A percentile compares a stretch with the other conserved stretches of the same genome.
These are phyloP conservation scores for Beauveria scarabaeidicola DNA, from an alignment of 2,329 filamentous ascomycete genomes.

Conservation along the genomic window DNA sequence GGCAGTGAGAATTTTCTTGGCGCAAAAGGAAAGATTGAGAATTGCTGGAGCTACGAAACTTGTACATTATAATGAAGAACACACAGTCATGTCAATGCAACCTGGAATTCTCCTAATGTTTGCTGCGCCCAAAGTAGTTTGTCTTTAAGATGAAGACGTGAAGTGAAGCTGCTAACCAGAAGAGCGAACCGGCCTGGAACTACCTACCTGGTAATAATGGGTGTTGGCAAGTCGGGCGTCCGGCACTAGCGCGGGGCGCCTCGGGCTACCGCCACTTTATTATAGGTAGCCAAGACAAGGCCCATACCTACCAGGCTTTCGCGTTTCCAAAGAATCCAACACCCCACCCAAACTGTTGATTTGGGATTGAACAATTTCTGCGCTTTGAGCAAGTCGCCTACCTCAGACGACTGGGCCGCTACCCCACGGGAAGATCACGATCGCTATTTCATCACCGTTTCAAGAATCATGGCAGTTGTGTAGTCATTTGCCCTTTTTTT, in stretches of 20 bases:
- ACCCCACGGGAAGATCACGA: neutral
- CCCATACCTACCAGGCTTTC: constrained; percentile 1
- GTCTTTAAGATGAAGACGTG: neutral
- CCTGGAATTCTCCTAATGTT: neutral
- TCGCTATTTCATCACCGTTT: neutral
- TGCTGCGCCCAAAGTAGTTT: no score
- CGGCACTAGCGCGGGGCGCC: constrained; percentile 3
- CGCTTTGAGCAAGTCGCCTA: constrained; percentile 1
- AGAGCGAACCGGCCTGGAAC: neutral
- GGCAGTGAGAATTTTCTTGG: neutral
- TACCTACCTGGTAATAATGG: neutral
- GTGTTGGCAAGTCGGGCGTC: neutral
- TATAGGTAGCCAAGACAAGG: constrained; percentile 2
- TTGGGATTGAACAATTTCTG: constrained; percentile 10
- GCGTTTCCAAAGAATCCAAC: constrained; percentile 9
- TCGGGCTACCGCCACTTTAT: constrained; percentile 3
- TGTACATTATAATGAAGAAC: neutral
- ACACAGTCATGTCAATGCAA: neutral
- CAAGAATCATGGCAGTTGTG: neutral
- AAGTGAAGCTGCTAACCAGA: neutral
- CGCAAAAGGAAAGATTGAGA: neutral
- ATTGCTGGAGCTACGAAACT: constrained; percentile 4
- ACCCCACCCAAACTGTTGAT: constrained; percentile 6
- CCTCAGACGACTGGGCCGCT: neutral
- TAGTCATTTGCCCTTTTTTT: neutral